Percentiles rank a stretch among this genome's conserved stretches.
Conservation (phyloP, 139 green algal species). For the Mesotaenium endlicherianum region DNA sequence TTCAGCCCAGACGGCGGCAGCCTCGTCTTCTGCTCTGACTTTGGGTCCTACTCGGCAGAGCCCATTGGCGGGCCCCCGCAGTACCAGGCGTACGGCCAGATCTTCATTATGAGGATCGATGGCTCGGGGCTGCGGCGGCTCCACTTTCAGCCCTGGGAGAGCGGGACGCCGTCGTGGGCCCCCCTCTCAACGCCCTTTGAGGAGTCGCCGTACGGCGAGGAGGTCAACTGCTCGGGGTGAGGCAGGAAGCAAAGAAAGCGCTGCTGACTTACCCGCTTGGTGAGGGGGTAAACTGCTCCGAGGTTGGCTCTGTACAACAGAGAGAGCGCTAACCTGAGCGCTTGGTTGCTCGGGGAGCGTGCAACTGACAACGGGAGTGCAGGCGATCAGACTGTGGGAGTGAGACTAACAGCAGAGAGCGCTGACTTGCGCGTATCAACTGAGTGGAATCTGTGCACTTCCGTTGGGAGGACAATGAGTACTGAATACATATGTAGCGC, state of each 20-base stretch:
- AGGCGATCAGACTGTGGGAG: too few species aligned
- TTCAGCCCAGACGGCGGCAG: constrained; percentile 4
- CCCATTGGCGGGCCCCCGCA: not conserved
- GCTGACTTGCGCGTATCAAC: too few species aligned
- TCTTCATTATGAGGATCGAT: constrained; percentile 6
- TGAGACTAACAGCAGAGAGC: too few species aligned
- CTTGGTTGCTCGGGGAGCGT: too few species aligned
- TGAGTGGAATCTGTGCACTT: too few species aligned
- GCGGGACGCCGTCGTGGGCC: not conserved
- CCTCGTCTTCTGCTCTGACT: not conserved
- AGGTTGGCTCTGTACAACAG: too few species aligned
- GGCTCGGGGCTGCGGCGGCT: not conserved
- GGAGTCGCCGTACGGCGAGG: not conserved
- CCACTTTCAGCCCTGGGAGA: not conserved
- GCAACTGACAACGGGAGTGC: too few species aligned
- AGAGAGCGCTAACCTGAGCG: too few species aligned
- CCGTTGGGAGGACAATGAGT: too few species aligned
- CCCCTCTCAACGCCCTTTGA: not conserved
- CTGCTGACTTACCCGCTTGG: too few species aligned
- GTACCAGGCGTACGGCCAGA: constrained; percentile 20
- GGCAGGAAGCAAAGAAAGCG: not conserved
- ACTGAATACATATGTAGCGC: too few species aligned
- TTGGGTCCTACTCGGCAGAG: constrained; percentile 10
- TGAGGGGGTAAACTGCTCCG: too few species aligned
- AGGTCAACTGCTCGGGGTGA: not conserved